phyloP scores from a whole-genome alignment of 768 basidiomycete species.

The Boletus vermiculosoides region DNA sequence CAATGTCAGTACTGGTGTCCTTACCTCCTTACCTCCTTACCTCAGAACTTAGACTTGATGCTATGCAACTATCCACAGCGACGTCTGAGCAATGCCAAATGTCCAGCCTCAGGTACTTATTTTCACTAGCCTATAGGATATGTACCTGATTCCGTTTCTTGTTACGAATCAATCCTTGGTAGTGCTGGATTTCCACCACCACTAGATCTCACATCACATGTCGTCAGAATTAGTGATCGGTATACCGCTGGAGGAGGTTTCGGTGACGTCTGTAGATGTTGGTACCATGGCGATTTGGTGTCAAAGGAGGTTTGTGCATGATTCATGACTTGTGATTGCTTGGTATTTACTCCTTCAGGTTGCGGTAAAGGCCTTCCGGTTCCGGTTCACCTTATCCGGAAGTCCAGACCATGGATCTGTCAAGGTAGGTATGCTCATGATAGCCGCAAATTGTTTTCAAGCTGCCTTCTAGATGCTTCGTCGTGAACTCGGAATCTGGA shows the following conservation, averaged over 20 bases:
- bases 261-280: constrained; percentile 1
- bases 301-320: neutral
- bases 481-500: neutral
- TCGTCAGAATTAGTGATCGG: neutral
- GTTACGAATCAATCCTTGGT: neutral
- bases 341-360: neutral
- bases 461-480: neutral
- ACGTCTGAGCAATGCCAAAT: neutral
- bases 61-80: neutral
- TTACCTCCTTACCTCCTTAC: neutral
- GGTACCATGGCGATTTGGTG: neutral
- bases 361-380: neutral
- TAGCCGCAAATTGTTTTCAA: neutral
- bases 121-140: too few species aligned
- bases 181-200: neutral
- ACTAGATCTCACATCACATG: constrained; percentile 4
- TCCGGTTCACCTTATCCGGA: neutral
- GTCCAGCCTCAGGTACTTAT: neutral
- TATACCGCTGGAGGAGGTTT: constrained; percentile 2
- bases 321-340: neutral
- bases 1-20: neutral
- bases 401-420: neutral
- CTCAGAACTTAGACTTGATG: neutral
- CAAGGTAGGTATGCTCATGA: neutral
- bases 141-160: neutral